Conservation (phyloP, 225 moss, liverwort and hornwort genomes). For the Antitrichia curtipendula region DNA sequence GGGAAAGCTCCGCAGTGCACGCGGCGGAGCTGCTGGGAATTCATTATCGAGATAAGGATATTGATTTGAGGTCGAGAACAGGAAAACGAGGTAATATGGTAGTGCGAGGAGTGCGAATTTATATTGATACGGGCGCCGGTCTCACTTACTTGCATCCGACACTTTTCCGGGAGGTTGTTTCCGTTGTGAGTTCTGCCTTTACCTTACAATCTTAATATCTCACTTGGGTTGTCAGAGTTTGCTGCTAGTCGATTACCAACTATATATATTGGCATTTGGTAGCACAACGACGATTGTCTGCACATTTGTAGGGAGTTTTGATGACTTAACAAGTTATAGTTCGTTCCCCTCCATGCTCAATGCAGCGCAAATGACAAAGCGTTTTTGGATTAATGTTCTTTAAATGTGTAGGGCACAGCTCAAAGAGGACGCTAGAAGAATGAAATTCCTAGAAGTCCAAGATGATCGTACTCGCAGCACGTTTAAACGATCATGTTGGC, state of each 20-base stretch:
- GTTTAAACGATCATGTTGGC: not conserved
- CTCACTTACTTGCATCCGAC: not conserved
- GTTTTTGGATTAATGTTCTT: not conserved
- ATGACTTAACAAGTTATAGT: not conserved
- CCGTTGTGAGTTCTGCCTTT: not conserved
- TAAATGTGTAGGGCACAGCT: constrained; percentile 3
- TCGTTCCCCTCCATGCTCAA: not conserved
- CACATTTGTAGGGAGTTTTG: not conserved
- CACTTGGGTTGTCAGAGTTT: not conserved
- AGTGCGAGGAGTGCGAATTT: not conserved
- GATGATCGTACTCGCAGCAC: not conserved
- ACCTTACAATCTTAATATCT: not conserved
- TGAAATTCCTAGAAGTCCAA: not conserved
- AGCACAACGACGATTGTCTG: not conserved
- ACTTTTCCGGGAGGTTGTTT: not conserved
- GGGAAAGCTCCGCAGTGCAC: not conserved
- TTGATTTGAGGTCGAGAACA: not conserved
- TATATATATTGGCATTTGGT: not conserved
- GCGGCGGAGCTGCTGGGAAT: not conserved
- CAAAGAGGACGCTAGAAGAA: not conserved
- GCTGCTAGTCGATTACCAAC: not conserved
- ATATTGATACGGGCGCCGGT: constrained; percentile 1
- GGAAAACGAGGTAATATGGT: not conserved
- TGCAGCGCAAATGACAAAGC: not conserved
- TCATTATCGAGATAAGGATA: not conserved